A percentile compares a stretch with the other conserved stretches of the same genome.
These are phyloP conservation scores for Dentipellis fragilis DNA, from an alignment of 768 basidiomycete species.

Conservation along the genomic window DNA sequence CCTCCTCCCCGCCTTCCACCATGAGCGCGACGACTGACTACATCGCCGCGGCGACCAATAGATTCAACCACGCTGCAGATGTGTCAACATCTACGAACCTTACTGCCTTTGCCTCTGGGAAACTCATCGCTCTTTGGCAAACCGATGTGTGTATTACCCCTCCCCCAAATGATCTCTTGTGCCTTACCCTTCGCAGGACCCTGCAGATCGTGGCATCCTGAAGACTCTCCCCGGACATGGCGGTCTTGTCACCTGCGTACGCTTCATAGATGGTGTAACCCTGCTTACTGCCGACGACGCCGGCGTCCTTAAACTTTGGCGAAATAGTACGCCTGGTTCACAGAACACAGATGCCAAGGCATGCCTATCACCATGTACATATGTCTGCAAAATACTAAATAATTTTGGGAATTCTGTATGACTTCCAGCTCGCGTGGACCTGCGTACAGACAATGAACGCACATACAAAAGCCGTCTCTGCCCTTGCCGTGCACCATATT, in stretches of 20 bases:
- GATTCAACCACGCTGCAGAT: slow-evolving; percentile 31
- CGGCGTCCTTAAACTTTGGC: slow-evolving; percentile 63
- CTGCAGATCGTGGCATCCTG: slow-evolving; percentile 42
- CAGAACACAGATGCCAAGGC: slow-evolving; percentile 20
- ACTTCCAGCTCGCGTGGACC: slow-evolving; percentile 43
- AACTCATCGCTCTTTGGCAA: slow-evolving; percentile 51
- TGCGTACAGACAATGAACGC: slow-evolving; percentile 35
- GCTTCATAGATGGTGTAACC: slow-evolving; percentile 42
- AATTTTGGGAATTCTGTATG: slow-evolving; percentile 5
- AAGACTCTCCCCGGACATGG: slow-evolving; percentile 70
- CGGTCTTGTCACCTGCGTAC: slow-evolving; percentile 66
- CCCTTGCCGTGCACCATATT: slow-evolving; percentile 36
- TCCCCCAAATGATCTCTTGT: not conserved
- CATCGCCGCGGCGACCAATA: slow-evolving; percentile 38
- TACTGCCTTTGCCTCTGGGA: slow-evolving; percentile 50
- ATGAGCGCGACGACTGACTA: slow-evolving; percentile 22
- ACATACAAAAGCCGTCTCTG: slow-evolving; percentile 62
- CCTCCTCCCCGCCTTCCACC: not conserved
- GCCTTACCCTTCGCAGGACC: slow-evolving; percentile 27
- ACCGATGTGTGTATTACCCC: slow-evolving; percentile 27
- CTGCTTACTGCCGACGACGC: slow-evolving; percentile 71
- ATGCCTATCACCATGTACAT: slow-evolving; percentile 27
- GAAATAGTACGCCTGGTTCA: not conserved
- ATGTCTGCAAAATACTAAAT: slow-evolving; percentile 10
- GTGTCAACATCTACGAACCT: slow-evolving; percentile 22